phyloP scores from a whole-genome alignment of 257 asterid genomes.

The Salvia hispanica region DNA sequence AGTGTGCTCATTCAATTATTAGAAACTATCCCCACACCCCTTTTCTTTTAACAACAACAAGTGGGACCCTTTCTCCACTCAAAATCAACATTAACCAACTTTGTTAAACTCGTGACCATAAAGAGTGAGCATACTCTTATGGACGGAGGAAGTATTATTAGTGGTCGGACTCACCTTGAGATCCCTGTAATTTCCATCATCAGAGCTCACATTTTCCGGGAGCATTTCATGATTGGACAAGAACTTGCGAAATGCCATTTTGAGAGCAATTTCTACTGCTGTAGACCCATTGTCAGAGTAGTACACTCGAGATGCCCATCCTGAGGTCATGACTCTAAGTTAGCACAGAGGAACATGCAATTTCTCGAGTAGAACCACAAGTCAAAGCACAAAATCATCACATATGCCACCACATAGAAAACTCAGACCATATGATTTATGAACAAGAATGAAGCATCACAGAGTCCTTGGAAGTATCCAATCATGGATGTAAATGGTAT shows the following conservation, averaged over 20 bases:
- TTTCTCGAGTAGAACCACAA: slow-evolving; percentile 13
- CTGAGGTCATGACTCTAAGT: slow-evolving; percentile 42
- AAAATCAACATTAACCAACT: too few relatives aligned
- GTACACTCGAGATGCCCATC: slow-evolving; percentile 93
- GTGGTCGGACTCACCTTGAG: slow-evolving; percentile 60
- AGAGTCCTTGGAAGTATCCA: slow-evolving; percentile 3
- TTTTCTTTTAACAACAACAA: too few relatives aligned
- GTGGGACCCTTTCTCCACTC: too few relatives aligned
- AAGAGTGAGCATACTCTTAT: too few relatives aligned
- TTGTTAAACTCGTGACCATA: too few relatives aligned
- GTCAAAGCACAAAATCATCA: slow-evolving; percentile 16
- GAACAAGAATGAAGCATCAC: slow-evolving; percentile 5
- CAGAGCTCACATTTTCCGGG: slow-evolving; percentile 40
- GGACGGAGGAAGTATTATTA: too few relatives aligned
- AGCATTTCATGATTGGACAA: slow-evolving; percentile 59
- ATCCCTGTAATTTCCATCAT: slow-evolving; percentile 48
- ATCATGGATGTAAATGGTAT: not conserved
- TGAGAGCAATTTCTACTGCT: slow-evolving; percentile 94
- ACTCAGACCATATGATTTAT: not conserved
- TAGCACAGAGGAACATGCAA: slow-evolving; percentile 25
- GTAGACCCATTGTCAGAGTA: slow-evolving; percentile 98
- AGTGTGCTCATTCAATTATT: too few relatives aligned
- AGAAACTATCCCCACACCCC: too few relatives aligned
- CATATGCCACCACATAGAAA: slow-evolving; percentile 15
- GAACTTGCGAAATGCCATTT: slow-evolving; percentile 97